Conservation (phyloP, 257 asterid species). For the Ligustrum vulgare region DNA sequence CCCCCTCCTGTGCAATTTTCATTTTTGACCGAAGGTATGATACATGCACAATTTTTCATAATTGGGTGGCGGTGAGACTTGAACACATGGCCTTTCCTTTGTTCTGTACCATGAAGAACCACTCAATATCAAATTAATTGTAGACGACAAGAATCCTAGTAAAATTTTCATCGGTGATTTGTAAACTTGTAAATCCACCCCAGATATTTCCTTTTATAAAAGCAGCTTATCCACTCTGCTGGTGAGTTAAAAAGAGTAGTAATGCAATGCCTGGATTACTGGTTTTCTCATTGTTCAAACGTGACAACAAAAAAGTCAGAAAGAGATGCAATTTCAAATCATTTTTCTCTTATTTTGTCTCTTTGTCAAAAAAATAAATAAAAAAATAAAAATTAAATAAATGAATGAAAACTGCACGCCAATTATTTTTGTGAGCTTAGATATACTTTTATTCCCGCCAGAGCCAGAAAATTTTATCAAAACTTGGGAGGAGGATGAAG, state of each 20-base stretch:
- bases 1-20: neutral
- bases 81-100: neutral
- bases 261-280: slow-evolving; percentile 5
- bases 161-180: neutral
- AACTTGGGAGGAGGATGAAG: slow-evolving; percentile 93
- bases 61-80: neutral
- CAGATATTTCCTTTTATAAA: neutral
- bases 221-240: slow-evolving; percentile 7
- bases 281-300: neutral
- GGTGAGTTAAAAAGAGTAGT: neutral
- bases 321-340: slow-evolving; percentile 19
- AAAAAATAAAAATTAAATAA: no score
- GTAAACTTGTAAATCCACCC: neutral
- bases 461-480: slow-evolving; percentile 36
- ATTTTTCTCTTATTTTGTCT: neutral
- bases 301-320: neutral
- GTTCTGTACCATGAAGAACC: neutral
- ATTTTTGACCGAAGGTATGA: neutral
- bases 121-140: neutral
- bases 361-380: neutral
- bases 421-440: slow-evolving; percentile 30
- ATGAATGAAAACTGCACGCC: neutral
- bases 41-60: no score
- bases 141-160: neutral
- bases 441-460: slow-evolving; percentile 41